Percentiles rank a stretch among this genome's conserved stretches.
phyloP scores from a whole-genome alignment of 2,329 filamentous ascomycete genomes.

The Diaporthe longicolla region DNA sequence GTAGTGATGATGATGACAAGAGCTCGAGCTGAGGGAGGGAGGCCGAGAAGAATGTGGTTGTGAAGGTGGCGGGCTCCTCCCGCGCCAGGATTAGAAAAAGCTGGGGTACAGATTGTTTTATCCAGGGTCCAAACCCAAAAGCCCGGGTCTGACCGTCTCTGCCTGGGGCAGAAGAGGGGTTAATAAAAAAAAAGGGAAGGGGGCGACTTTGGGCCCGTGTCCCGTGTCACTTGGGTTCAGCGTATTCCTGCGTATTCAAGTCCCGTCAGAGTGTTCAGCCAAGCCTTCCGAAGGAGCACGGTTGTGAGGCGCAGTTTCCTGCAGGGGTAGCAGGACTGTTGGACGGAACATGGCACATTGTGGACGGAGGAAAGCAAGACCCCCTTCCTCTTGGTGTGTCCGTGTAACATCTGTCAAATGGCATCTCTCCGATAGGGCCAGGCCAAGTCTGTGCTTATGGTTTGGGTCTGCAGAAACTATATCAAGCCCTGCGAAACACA shows the following conservation, averaged over 20 bases:
- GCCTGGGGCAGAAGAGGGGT: not conserved
- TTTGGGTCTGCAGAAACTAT: not conserved
- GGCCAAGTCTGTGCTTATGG: constrained; percentile 6
- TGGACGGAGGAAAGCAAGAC: not conserved
- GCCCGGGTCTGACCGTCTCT: constrained; percentile 23
- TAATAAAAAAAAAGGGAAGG: not conserved
- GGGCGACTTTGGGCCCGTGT: constrained; percentile 28
- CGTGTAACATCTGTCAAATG: not conserved
- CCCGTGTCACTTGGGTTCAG: constrained; percentile 9
- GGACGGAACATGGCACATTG: not conserved
- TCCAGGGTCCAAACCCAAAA: constrained; percentile 30
- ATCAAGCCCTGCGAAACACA: not conserved
- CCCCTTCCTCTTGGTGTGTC: not conserved
- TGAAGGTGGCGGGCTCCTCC: constrained; percentile 15
- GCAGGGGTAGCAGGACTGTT: not conserved
- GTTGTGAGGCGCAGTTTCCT: constrained; percentile 32
- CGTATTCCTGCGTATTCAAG: constrained; percentile 14
- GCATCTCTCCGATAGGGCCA: constrained; percentile 14
- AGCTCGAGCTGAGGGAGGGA: not conserved
- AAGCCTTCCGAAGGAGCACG: constrained; percentile 18
- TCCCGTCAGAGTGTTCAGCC: constrained; percentile 17
- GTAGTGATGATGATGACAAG: constrained; percentile 21
- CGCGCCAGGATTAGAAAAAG: constrained; percentile 22
- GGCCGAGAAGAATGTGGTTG: not conserved
- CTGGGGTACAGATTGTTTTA: constrained; percentile 28